A percentile compares a stretch with the other conserved stretches of the same genome.
These are phyloP conservation scores for Salix purpurea DNA, from an alignment of 345 rosid species.

Conservation along the genomic window DNA sequence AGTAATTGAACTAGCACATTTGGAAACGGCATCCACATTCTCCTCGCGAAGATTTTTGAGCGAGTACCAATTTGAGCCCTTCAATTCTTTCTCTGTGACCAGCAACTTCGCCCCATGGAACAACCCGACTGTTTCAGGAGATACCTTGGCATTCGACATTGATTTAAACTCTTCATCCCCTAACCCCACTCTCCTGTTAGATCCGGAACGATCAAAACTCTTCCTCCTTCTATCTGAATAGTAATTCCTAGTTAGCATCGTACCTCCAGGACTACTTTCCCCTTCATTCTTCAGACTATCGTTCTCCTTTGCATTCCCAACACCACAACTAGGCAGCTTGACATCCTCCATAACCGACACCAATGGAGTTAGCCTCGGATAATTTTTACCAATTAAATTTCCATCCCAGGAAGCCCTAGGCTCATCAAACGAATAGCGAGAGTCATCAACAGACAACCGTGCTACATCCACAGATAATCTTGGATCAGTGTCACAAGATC, in stretches of 20 bases:
- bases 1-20: constrained; percentile 15
- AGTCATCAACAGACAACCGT: constrained; percentile 35
- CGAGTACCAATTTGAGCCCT: constrained; percentile 40
- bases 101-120: constrained; percentile 47
- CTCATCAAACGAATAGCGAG: constrained; percentile 51
- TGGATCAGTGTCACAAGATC: constrained; percentile 53
- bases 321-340: constrained; percentile 35
- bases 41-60: constrained; percentile 10
- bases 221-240: constrained; percentile 26
- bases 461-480: constrained; percentile 31
- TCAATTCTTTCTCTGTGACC: constrained; percentile 53
- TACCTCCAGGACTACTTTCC: constrained; percentile 29
- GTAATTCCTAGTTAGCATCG: constrained; percentile 29
- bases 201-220: constrained; percentile 25
- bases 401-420: constrained; percentile 91
- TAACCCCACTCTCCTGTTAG: constrained; percentile 17
- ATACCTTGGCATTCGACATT: constrained; percentile 29
- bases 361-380: constrained; percentile 43
- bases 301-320: constrained; percentile 29
- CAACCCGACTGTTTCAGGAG: constrained; percentile 45
- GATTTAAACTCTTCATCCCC: constrained; percentile 30
- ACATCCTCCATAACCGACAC: constrained; percentile 53
- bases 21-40: constrained; percentile 2
- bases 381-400: constrained; percentile 48
- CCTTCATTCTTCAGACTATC: constrained; percentile 17